Percentiles rank a stretch among this genome's conserved stretches.
Conservation (phyloP, 1,284 basidiomycete genomes). For the Termitomyces sp. region DNA sequence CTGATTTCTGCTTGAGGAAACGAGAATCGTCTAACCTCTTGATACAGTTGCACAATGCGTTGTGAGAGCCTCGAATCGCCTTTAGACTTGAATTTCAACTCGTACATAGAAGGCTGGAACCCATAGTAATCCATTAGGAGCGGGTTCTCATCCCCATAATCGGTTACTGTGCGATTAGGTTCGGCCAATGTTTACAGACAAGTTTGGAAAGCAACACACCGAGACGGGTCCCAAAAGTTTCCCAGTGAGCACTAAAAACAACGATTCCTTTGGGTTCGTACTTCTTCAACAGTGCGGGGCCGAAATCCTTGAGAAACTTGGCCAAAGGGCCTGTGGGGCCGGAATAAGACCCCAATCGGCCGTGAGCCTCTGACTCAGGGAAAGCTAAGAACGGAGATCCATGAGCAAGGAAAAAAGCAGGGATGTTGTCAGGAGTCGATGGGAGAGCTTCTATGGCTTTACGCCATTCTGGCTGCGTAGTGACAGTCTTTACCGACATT, state of each 20-base stretch:
- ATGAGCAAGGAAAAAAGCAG: slow-evolving; percentile 73
- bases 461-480: slow-evolving; percentile 39
- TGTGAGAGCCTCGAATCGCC: slow-evolving; percentile 54
- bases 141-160: slow-evolving; percentile 71
- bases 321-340: slow-evolving; percentile 56
- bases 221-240: slow-evolving; percentile 51
- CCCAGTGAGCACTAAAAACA: slow-evolving; percentile 80
- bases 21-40: slow-evolving; percentile 35
- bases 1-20: slow-evolving; percentile 1
- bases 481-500: slow-evolving; percentile 11
- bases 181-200: slow-evolving; percentile 2
- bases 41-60: slow-evolving; percentile 56
- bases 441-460: slow-evolving; percentile 58
- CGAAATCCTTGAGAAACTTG: slow-evolving; percentile 63
- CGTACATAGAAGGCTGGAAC: slow-evolving; percentile 54
- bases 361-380: slow-evolving; percentile 22
- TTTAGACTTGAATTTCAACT: slow-evolving; percentile 61
- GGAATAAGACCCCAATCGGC: slow-evolving; percentile 27
- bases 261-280: slow-evolving; percentile 72
- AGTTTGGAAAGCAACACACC: slow-evolving; percentile 32
- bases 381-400: slow-evolving; percentile 55
- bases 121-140: slow-evolving; percentile 71
- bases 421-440: slow-evolving; percentile 55
- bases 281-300: slow-evolving; percentile 59
- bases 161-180: slow-evolving; percentile 48